Evolutionary conservation across 192 early-diverging fungal genomes (phyloP).

Genomic region (Paraglomus brasilianum): DNA sequence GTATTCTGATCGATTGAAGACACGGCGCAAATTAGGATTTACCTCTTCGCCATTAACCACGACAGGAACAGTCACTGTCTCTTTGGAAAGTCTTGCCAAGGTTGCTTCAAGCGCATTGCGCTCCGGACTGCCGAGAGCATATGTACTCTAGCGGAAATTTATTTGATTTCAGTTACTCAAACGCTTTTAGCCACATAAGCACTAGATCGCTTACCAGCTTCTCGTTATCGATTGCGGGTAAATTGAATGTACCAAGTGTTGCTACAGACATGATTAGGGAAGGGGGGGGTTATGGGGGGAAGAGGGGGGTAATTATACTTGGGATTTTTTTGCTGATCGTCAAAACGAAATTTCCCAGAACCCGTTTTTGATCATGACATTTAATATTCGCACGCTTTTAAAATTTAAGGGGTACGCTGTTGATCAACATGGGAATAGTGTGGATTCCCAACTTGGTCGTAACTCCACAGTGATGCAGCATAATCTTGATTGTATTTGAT

Average conservation of each 20-base stretch:
- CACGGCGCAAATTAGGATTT: background rate
- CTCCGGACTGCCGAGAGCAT: slow-evolving; percentile 73
- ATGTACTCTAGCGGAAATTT: slow-evolving; percentile 51
- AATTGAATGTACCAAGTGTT: slow-evolving; percentile 74
- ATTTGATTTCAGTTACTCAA: background rate
- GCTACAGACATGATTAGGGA: slow-evolving; percentile 45
- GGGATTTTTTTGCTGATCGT: too few species aligned
- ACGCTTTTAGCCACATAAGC: slow-evolving; percentile 5
- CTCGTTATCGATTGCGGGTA: slow-evolving; percentile 86
- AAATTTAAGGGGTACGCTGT: too few species aligned
- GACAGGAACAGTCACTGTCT: slow-evolving; percentile 74
- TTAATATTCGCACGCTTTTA: too few species aligned
- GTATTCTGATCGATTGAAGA: too few species aligned
- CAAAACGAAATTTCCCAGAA: too few species aligned
- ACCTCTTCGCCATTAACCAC: slow-evolving; percentile 87
- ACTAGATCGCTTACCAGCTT: slow-evolving; percentile 58
- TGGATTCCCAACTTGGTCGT: too few species aligned
- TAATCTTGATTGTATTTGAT: too few species aligned
- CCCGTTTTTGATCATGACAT: too few species aligned
- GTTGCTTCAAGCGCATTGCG: slow-evolving; percentile 71
- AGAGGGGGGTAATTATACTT: too few species aligned
- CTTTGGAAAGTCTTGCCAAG: slow-evolving; percentile 46
- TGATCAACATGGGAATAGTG: too few species aligned
- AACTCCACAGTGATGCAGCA: too few species aligned
- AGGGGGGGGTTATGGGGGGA: too few species aligned